Evolutionary conservation across 345 rosid species (phyloP), one percentile per base, ranked within the genome.

Genomic region (Luvunga scandens): DNA sequence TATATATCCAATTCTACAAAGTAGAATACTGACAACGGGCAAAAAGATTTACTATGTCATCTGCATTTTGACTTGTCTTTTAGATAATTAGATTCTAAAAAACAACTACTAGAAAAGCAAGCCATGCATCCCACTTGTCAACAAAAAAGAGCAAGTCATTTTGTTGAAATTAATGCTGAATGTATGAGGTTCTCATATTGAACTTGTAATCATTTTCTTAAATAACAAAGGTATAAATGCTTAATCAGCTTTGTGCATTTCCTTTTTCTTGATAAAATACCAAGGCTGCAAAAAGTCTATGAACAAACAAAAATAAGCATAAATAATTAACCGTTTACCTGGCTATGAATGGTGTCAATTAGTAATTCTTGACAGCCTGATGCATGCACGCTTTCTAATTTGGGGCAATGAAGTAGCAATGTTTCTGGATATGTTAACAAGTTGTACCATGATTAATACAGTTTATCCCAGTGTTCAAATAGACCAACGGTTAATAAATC

Each of bases 351-450:
- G 72, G 91, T 89, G 78, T 81, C 85, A 27, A 89, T 77, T 77
- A 97, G 83, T 79, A 85, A 82, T 59, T 87, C 88, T 80, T 85
- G 90, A 75, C 99, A 94, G 16, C 93, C 98, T 14, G 89, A 88
- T 67, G 94, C 98, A 80, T 97, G 91, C 67, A 97, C 95, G 75
- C 82, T 81, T 75, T 93, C 85, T 70, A 97, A 84, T 74, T 86
- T 89, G 69, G 98, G 97, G 85, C 99, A 97, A 33, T 94, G 98
- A 70, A 97, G 90, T n/a, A 89, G 86, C 85, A 94, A 75, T 76
- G 92, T 92, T 74, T 94, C 94, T 80, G 91, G 76, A 28, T 24
- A 66, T 24, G 45, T 22, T 70, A 65, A 42, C 21, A 66, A 53
- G 3, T 36, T 65, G 31, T 33, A 45, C 24, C 60, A 9, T 19